Base-by-base conservation (phyloP, 306 rosid species). In the Gastrolobium villosum region DNA sequence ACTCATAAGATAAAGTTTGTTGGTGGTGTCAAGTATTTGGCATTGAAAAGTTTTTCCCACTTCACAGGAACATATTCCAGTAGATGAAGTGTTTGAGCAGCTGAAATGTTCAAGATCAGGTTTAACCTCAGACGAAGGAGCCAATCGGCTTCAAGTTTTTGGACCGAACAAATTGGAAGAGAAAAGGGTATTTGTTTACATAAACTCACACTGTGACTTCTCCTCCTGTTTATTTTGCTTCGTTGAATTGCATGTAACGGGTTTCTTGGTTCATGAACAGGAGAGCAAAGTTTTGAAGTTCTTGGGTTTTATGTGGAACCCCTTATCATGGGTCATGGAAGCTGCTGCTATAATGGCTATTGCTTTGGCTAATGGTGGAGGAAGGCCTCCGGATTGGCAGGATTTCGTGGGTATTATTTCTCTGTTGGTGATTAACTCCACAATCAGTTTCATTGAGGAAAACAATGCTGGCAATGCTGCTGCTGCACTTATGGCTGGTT, bases 401-500 rank as follows among this genome's bases (percentile, higher is more conserved):
- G 99, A 96, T 82, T 96, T 91, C 72, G 93, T 96, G 1, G 99
- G 99, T 61, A 92, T 96, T 59, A 82, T 86, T 72, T 83, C 87
- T 65, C 87, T 96, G 0, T 80, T 96, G 81, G 4, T 96, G n/a
- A 89, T 93, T 30, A 96, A 96, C 84, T 96, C 99, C 34, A 96
- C 99, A 46, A 96, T 96, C 87, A 93, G 98, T 84, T 96, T 96
- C 46, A 88, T 90, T 1, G 99, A 96, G 66, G 99, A 96, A 79
- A 96, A 96, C 75, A 96, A 96, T 64, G 99, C 99, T 54, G 99
- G 99, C 15, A 96, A 96, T 77, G 99, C 99, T 41, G 99, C 99
- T 79, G 99, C 99, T 39, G 99, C 99, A 59, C 99, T 96, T 10
- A 96, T 96, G 99, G 99, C 99, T 55, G 97, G 98, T 86, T 94